phyloP scores from a whole-genome alignment of 1,284 basidiomycete genomes.

The Cryptococcus wingfieldii region DNA sequence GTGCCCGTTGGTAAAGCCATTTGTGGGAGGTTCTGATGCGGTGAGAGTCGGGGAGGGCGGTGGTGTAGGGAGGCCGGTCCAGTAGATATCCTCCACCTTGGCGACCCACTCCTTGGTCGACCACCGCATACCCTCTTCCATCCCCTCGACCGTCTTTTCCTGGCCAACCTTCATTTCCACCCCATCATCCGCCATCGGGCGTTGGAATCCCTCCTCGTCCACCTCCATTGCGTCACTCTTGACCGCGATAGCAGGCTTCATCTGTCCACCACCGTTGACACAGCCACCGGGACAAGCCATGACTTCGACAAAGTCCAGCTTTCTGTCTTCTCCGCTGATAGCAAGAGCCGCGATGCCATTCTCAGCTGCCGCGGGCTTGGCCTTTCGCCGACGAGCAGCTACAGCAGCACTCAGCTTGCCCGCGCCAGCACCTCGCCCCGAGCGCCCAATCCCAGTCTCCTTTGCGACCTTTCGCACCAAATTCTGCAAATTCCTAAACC shows the following conservation, averaged over 20 bases:
- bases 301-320: slow-evolving; percentile 95
- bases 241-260: slow-evolving; percentile 54
- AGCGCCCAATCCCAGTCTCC: slow-evolving; percentile 70
- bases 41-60: slow-evolving; percentile 51
- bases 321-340: slow-evolving; percentile 52
- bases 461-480: slow-evolving; percentile 89
- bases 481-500: slow-evolving; percentile 96
- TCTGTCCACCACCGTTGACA: slow-evolving; percentile 94
- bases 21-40: slow-evolving; percentile 2
- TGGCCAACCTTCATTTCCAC: slow-evolving; percentile 16
- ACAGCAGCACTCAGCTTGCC: slow-evolving; percentile 46
- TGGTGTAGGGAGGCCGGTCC: slow-evolving; percentile 57
- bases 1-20: neutral
- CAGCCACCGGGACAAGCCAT: slow-evolving; percentile 99
- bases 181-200: slow-evolving; percentile 54
- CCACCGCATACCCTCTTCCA: slow-evolving; percentile 51
- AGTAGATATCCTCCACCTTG: slow-evolving; percentile 72
- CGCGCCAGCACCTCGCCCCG: slow-evolving; percentile 46
- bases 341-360: slow-evolving; percentile 9
- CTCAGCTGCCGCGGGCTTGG: slow-evolving; percentile 36
- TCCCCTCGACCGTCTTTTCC: slow-evolving; percentile 13
- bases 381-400: slow-evolving; percentile 48
- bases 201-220: slow-evolving; percentile 63
- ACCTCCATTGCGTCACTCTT: slow-evolving; percentile 16
- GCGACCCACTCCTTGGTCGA: slow-evolving; percentile 66